Conservation (phyloP, 768 basidiomycete genomes). For the Agrocybe pediades region DNA sequence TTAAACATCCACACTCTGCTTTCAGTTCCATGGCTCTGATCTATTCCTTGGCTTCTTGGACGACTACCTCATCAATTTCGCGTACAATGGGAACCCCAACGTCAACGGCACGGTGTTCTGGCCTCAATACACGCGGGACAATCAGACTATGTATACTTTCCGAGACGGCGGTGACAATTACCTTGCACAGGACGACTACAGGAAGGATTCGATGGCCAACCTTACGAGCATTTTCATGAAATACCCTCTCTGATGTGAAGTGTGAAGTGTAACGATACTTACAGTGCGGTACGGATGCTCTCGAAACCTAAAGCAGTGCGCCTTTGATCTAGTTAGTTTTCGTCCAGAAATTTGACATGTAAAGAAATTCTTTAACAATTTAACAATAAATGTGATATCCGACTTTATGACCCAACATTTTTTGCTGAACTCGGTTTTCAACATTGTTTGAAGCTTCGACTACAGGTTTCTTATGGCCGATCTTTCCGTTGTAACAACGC, state of each 20-base stretch:
- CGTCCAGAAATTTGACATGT: no score
- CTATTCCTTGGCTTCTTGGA: slow-evolving; percentile 21
- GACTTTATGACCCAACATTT: no score
- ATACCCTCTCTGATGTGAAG: slow-evolving; percentile 3
- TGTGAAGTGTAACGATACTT: no score
- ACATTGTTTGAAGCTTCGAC: no score
- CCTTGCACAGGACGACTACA: slow-evolving; percentile 20
- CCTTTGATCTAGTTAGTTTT: no score
- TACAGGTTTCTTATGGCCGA: no score
- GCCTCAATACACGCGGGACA: slow-evolving; percentile 20
- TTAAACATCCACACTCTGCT: neutral
- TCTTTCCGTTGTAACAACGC: no score
- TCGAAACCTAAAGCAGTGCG: no score
- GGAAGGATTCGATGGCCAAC: slow-evolving; percentile 21
- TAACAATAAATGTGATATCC: no score
- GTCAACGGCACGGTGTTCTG: slow-evolving; percentile 17
- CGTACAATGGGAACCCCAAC: slow-evolving; percentile 40
- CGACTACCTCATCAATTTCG: slow-evolving; percentile 18
- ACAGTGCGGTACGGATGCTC: no score
- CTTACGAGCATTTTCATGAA: slow-evolving; percentile 15
- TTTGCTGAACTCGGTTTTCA: no score
- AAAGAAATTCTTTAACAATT: no score
- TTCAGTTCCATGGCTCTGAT: slow-evolving; percentile 15
- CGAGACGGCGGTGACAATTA: slow-evolving; percentile 17
- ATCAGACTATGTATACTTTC: slow-evolving; percentile 26